These are phyloP conservation scores for Pseudocercospora crystallina DNA, from an alignment of 2,329 filamentous ascomycete species.

Conservation along the genomic window DNA sequence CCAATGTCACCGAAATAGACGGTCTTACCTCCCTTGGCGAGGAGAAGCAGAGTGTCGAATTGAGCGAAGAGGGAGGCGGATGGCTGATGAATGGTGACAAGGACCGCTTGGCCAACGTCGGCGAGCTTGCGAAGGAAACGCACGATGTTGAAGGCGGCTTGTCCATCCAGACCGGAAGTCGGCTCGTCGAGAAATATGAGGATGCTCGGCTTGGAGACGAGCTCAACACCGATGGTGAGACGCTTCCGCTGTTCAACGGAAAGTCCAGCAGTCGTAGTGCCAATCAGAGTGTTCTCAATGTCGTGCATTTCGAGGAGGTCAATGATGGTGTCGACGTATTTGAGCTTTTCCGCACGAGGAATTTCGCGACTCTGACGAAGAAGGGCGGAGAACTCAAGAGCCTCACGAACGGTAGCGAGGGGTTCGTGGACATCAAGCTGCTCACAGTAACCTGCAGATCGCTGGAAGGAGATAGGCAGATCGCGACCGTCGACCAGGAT, in stretches of 20 bases:
- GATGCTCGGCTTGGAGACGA: slow-evolving; percentile 59
- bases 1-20: slow-evolving; percentile 65
- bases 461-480: slow-evolving; percentile 48
- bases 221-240: slow-evolving; percentile 57
- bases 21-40: slow-evolving; percentile 64
- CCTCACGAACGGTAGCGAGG: slow-evolving; percentile 65
- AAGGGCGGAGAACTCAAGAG: slow-evolving; percentile 64
- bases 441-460: slow-evolving; percentile 57
- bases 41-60: slow-evolving; percentile 65
- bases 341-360: slow-evolving; percentile 61
- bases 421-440: slow-evolving; percentile 69
- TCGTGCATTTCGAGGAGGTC: slow-evolving; percentile 65
- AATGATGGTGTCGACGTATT: slow-evolving; percentile 65
- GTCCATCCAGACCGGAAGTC: slow-evolving; percentile 59
- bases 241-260: slow-evolving; percentile 57
- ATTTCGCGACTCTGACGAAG: slow-evolving; percentile 62
- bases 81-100: slow-evolving; percentile 69
- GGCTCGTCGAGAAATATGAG: slow-evolving; percentile 66
- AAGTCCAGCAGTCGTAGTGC: slow-evolving; percentile 56
- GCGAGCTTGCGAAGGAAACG: slow-evolving; percentile 67
- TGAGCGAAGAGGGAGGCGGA: slow-evolving; percentile 65
- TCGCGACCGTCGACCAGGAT: slow-evolving; percentile 47
- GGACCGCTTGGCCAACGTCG: slow-evolving; percentile 64
- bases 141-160: slow-evolving; percentile 65
- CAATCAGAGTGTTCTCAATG: slow-evolving; percentile 65